Evolutionary conservation across 2,329 filamentous ascomycete genomes (phyloP), one percentile per base, ranked within the genome.

Genomic region (Colletotrichum godetiae): DNA sequence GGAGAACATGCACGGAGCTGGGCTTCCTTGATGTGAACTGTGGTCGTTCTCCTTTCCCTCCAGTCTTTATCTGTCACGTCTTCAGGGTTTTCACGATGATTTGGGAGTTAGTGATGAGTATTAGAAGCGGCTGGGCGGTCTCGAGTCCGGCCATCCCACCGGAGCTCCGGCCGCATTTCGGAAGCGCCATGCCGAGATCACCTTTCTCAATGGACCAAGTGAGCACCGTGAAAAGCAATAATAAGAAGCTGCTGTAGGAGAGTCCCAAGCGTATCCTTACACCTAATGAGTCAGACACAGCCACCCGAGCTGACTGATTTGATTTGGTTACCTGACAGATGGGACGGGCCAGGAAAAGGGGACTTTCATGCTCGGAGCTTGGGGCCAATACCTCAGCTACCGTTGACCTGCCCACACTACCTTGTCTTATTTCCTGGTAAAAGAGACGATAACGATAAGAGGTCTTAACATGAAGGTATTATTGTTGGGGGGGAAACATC

Each of bases 1-100:
- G 67, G 69, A 57, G 35, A 65, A 42, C 15, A 65, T 57, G 61
- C 61, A 55, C 61, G 61, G 12, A 11, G 7, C 2, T 24, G 33
- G 24, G 24, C 13, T 19, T 4, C 37, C 15, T 15, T n/a, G 13
- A 7, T 22, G 42, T 49, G 42, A 22, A 29, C 27, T 29, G 27
- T 29, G 7, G 8, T 49, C 19, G 42, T n/a, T n/a, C n/a, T 49
- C 19, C 42, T 49, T 19, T n/a, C n/a, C 19, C 11, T 11, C 8
- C 19, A 22, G 19, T 49, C 12, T 22, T 5, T 19, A 10, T 0
- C 4, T 22, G 19, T 8, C 15, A n/a, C 19, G 3, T 4, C 15
- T 49, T 22, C 8, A 5, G 8, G 19, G 3, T 49, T 22, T 22
- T 19, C 7, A 49, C 2, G 7, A 22, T 49, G 10, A 11, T 22